Base-by-base conservation (phyloP, 768 basidiomycete species). In the Termitomyces sp. region DNA sequence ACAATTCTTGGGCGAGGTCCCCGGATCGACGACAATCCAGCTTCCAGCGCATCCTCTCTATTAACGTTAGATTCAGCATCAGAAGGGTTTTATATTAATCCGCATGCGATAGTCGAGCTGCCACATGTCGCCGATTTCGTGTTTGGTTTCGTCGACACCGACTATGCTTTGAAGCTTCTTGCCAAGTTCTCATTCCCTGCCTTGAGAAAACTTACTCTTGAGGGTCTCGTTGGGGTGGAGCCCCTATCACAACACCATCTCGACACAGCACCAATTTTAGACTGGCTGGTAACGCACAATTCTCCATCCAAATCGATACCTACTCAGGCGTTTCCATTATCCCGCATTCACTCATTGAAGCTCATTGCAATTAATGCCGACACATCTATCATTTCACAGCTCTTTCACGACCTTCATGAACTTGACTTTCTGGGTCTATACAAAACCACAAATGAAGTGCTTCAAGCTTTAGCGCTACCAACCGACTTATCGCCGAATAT, bases 1-100 rank as follows among this genome's bases (percentile, higher is more conserved):
- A 67, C 74, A 35, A 73, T 86, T 43, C 66, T 81, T 11, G 84
- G 83, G 3, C 79, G 82, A 72, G 83, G 82, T 16, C 80, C 81
- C 2, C 70, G 64, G 47, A 63, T 77, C 34, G 58, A 66, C 46
- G 42, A 54, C 3, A 5, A 21, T 16, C 47, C 48, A 12, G n/a
- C 27, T 48, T 37, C 30, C 45, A 49, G 28, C 21, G 17, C 39
- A 21, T 21, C 51, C 16, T 40, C 47, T 23, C 21, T 28, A 40
- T 28, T 42, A 17, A 23, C 12, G 7, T 23, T 27, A 17, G 56
- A 47, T 40, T 30, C 40, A n/a, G 49, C 40, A 35, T 43, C 50
- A 9, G 30, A 48, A 5, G 37, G 52, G 21, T 5, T 34, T 16
- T 30, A 28, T 40, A 16, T 27, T 39, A 49, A 58, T 23, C 32